A percentile compares a stretch with the other conserved stretches of the same genome.
Conservation (phyloP, 352 stramenopile species). For the Globisporangium paroecandrum region DNA sequence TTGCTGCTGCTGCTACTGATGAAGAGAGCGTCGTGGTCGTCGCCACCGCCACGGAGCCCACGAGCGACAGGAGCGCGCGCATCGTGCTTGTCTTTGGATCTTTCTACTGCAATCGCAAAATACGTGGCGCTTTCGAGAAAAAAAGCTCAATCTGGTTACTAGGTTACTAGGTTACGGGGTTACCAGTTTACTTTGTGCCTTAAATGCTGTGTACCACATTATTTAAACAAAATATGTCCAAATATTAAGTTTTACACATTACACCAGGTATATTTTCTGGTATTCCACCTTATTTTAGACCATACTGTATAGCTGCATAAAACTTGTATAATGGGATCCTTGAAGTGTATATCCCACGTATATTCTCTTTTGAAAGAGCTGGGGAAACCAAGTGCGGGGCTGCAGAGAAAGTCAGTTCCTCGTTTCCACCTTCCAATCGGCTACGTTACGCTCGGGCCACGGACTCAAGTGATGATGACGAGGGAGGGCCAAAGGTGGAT, state of each 20-base stretch:
- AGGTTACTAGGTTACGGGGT: no score
- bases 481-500: background rate
- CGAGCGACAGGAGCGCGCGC: constrained; percentile 9
- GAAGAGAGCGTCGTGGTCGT: constrained; percentile 21
- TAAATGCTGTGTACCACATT: no score
- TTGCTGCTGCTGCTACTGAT: background rate
- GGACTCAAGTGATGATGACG: background rate
- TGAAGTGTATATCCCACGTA: background rate
- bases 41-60: background rate
- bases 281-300: no score
- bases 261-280: no score
- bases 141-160: no score
- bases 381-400: background rate
- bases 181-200: no score
- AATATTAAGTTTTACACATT: no score
- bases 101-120: background rate
- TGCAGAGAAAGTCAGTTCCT: constrained; percentile 4
- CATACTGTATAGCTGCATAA: no score
- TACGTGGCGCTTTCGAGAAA: constrained; percentile 9
- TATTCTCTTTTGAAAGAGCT: background rate
- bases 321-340: no score
- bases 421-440: background rate
- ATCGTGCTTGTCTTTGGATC: constrained; percentile 5
- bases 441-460: background rate
- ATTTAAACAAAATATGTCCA: no score